Conservation (phyloP, 257 asterid genomes). For the Solanum gandarillasii region DNA sequence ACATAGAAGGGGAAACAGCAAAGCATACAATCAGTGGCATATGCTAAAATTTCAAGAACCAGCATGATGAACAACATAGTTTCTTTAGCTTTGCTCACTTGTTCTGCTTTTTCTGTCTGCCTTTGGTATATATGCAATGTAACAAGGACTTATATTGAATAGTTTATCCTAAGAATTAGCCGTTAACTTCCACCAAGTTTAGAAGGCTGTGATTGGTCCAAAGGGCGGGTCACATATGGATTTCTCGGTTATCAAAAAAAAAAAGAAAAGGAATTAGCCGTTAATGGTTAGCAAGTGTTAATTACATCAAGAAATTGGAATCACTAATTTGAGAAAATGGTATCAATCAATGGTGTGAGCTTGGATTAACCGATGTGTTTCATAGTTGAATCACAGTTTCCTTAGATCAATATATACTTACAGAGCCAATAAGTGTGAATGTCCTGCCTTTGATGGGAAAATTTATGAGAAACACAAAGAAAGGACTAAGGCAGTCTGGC, state of each 20-base stretch:
- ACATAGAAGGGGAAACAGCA: neutral
- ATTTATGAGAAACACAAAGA: neutral
- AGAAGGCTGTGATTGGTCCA: no score
- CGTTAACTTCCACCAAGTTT: neutral
- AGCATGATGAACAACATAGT: neutral
- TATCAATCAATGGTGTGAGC: neutral
- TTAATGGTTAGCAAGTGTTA: no score
- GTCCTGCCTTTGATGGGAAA: neutral
- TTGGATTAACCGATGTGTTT: neutral
- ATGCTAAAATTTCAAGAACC: neutral
- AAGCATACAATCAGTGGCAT: neutral
- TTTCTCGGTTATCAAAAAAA: no score
- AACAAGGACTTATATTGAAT: neutral
- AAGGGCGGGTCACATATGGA: no score
- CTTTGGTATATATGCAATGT: neutral
- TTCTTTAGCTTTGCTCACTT: neutral
- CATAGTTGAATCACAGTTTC: neutral
- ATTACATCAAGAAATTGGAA: no score
- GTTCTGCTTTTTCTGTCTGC: neutral
- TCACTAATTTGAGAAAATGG: neutral
- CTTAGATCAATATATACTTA: neutral
- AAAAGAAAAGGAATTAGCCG: neutral
- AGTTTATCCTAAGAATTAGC: neutral
- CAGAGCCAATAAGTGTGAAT: neutral
- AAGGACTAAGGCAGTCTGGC: neutral